Evolutionary conservation across 1,139 yeast genomes (phyloP).

Genomic region (Kodamaea suecica): DNA sequence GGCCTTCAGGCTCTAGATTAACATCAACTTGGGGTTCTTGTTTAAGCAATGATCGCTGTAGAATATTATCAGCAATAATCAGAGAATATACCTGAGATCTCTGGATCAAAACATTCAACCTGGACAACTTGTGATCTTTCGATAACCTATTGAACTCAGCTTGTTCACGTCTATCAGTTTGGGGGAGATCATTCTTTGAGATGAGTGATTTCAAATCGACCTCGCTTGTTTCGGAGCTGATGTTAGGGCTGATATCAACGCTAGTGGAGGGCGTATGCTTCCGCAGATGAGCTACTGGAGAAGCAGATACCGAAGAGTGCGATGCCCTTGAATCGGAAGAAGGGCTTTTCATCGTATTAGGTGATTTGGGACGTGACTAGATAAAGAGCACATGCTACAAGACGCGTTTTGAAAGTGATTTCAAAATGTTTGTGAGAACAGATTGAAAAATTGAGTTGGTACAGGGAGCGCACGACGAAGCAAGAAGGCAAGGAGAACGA

Average conservation of each 20-base stretch:
- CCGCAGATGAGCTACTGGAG: background rate
- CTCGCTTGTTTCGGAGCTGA: background rate
- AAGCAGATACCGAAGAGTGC: too few species aligned
- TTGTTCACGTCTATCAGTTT: slow-evolving; percentile 26
- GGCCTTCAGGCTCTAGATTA: slow-evolving; percentile 9
- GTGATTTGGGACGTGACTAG: too few species aligned
- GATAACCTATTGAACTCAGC: slow-evolving; percentile 41
- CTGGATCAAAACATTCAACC: slow-evolving; percentile 69
- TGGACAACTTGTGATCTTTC: slow-evolving; percentile 47
- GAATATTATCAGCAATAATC: slow-evolving; percentile 74
- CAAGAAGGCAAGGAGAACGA: too few species aligned
- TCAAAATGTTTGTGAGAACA: too few species aligned
- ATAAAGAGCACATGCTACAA: too few species aligned
- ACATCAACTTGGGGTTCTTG: slow-evolving; percentile 3
- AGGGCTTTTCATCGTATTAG: too few species aligned
- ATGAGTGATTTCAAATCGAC: slow-evolving; percentile 1
- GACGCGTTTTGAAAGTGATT: too few species aligned
- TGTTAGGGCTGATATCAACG: background rate
- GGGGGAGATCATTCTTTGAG: slow-evolving; percentile 1
- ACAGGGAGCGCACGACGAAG: too few species aligned
- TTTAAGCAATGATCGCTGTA: slow-evolving; percentile 40
- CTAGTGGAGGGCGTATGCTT: background rate
- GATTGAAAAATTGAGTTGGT: too few species aligned
- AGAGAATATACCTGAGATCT: slow-evolving; percentile 82
- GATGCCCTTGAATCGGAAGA: too few species aligned